Base-by-base conservation (phyloP, 116 monocot species). In the Papilionanthe hybrid region DNA sequence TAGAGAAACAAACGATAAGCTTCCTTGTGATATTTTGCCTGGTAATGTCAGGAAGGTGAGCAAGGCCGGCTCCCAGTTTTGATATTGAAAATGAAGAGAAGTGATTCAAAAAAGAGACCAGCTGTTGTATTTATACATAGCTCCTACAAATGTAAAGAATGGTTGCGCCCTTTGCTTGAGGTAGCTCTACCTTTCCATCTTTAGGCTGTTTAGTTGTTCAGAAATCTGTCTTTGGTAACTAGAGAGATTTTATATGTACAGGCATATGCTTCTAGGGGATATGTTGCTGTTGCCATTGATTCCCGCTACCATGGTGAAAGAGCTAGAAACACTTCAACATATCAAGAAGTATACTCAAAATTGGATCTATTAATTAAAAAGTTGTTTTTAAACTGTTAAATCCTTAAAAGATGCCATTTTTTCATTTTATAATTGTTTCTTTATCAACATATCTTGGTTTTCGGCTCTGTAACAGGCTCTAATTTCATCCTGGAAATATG, bases 241-340 rank as follows among this genome's bases (percentile, higher is more conserved):
- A 13, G 27, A n/a, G 15, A 74, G 23, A 23, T 82, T 77, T 77
- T 75, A 5, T 50, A 76, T 55, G 42, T 88, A 55, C 77, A 99
- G 99, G 95, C 95, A 71, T 93, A 95, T 87, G 93, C 95, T 82
- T 95, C 99, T n/a, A 84, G 99, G 57, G 99, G 90, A 79, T 99
- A 99, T 78, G 79, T 95, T 60, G 85, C 93, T 81, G 77, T 99
- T 79, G 90, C 99, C 30, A 84, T 99, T 72, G 99, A 99, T 88
- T 90, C 93, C 78, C 99, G 99, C 22, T 99, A 99, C 81, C 99
- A 99, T 86, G 99, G 99, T 75, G 93, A 99, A 88, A 87, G 99
- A 44, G 99, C 99, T 19, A 87, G 74, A 28, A 93, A 42, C 65
- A 37, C 28, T 7, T 89, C 90, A 42, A 88, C 95, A 76, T 99